Base-by-base conservation (phyloP, 108 stramenopile species). In the Cyclostephanos tholiformis region DNA sequence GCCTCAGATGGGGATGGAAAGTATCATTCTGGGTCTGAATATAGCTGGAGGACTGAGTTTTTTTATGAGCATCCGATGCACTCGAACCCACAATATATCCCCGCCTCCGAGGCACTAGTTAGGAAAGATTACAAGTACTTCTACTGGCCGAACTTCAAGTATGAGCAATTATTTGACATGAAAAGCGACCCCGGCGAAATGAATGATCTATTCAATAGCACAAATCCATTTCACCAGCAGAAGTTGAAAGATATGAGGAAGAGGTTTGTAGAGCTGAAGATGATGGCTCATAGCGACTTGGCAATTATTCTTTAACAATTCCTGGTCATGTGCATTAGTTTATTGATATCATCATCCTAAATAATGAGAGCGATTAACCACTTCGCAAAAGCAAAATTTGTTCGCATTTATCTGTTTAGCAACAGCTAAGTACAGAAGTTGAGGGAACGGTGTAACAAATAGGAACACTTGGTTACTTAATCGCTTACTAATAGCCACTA, bases 151-250 rank as follows among this genome's bases (percentile, higher is more conserved):
- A 77, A 92, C 57, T 83, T 84, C 55, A 57, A 89, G 4, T 84
- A 87, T 44, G 89, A 92, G 53, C 94, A 95, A 68, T 57, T 95
- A 25, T 95, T 92, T 67, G 86, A 92, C 65, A 61, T 91, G 27
- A 73, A 66, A 12, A 78, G 84, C n/a, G 94, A 95, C 77, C 94
- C 91, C 7, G 85, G 79, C 43, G 91, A 95, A 74, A 63, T 91
- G 75, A 59, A 82, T 36, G 94, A 95, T 63, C 44, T 95, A 20
- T 57, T 87, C 50, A 86, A 84, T 38, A 79, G 74, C 57, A 63
- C 69, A 6, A 63, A 74, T 44, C 82, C 82, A 55, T 67, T 67
- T 32, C 72, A 79, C 41, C 72, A 74, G 44, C 30, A 53, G 51
- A 67, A 56, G 48, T 49, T 82, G 23, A 43, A 57, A 32, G 77